Evolutionary conservation across 2,329 filamentous ascomycete genomes (phyloP).

Genomic region (Sphaerulina musiva): DNA sequence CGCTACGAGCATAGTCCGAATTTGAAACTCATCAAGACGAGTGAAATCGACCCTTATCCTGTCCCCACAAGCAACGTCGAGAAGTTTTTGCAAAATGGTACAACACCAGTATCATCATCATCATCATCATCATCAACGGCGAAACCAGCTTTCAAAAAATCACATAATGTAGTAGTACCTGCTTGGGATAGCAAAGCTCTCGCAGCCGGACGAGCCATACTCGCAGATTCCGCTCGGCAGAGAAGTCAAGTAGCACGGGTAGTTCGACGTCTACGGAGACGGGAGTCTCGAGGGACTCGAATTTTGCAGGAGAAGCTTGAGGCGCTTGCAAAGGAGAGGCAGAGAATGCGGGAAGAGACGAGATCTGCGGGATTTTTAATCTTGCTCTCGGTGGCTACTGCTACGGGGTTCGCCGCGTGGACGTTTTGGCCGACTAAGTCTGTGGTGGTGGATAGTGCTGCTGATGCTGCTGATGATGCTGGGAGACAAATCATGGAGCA

Average conservation of each 20-base stretch:
- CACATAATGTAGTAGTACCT: background rate
- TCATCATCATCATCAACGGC: background rate
- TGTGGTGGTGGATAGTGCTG: constrained; percentile 12
- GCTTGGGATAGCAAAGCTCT: constrained; percentile 22
- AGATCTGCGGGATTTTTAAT: constrained; percentile 19
- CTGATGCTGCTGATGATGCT: constrained; percentile 16
- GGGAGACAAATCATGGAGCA: constrained; percentile 22
- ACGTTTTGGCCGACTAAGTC: constrained; percentile 23
- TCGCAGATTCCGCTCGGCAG: constrained; percentile 19
- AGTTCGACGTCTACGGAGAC: constrained; percentile 13
- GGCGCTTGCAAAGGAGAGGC: constrained; percentile 16
- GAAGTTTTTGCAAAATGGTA: background rate
- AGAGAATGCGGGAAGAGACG: constrained; percentile 19
- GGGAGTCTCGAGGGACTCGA: constrained; percentile 1
- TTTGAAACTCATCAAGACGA: constrained; percentile 29
- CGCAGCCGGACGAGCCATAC: constrained; percentile 16
- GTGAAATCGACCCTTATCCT: constrained; percentile 27
- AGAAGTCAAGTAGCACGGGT: constrained; percentile 7
- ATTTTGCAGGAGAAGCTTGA: constrained; percentile 9
- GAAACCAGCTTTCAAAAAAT: background rate
- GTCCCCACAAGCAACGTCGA: constrained; percentile 3
- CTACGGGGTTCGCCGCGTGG: constrained; percentile 24
- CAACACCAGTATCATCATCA: background rate
- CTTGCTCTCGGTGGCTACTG: constrained; percentile 17
- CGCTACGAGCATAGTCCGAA: constrained; percentile 29